Evolutionary conservation across 192 early-diverging fungal genomes (phyloP).

Genomic region (Linnemannia elongata): DNA sequence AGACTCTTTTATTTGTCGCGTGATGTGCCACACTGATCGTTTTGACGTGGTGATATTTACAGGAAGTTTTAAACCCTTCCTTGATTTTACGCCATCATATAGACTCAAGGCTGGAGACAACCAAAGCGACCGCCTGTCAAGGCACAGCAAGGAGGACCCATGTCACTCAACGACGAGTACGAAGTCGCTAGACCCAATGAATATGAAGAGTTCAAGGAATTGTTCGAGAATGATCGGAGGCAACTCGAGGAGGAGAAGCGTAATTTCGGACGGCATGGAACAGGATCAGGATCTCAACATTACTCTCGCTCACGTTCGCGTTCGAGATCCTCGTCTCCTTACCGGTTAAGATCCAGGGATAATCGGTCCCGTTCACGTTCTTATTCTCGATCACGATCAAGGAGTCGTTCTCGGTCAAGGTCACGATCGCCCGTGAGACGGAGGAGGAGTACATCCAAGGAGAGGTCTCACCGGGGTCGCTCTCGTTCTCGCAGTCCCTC

Average conservation of each 20-base stretch:
- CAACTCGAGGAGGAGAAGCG: constrained; percentile 50
- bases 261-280: constrained; percentile 14
- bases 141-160: constrained; percentile 50
- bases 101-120: constrained; percentile 31
- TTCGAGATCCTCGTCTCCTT: constrained; percentile 9
- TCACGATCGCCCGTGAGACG: background rate
- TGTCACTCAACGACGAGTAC: constrained; percentile 68
- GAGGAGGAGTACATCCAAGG: background rate
- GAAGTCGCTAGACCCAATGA: constrained; percentile 82
- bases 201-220: constrained; percentile 74
- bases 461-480: background rate
- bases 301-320: constrained; percentile 15
- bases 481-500: constrained; percentile 3
- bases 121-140: constrained; percentile 40
- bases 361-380: constrained; percentile 18
- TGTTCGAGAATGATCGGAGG: constrained; percentile 59
- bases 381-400: constrained; percentile 41
- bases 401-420: constrained; percentile 26
- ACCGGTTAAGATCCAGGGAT: constrained; percentile 15
- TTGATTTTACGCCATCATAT: background rate
- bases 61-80: no score
- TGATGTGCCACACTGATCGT: background rate
- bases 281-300: background rate
- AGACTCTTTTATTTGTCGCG: background rate
- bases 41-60: background rate